Percentiles rank a stretch among this genome's conserved stretches.
Evolutionary conservation across 345 rosid genomes (phyloP).

Genomic region (Iberis pinnata): DNA sequence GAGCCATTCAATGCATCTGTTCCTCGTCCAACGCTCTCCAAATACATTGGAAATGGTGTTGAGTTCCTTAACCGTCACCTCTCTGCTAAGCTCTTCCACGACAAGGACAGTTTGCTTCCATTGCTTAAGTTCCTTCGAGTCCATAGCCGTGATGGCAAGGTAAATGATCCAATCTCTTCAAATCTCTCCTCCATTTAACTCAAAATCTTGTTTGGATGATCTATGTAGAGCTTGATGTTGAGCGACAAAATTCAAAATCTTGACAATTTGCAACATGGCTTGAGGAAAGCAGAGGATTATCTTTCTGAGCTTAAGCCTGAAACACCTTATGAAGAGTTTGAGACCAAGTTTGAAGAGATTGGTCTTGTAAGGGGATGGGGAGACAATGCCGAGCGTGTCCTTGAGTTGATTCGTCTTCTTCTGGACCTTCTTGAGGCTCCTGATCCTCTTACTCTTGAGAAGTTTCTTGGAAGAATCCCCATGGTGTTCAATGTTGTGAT

Average conservation of each 20-base stretch:
- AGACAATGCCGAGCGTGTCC: slow-evolving; percentile 59
- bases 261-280: slow-evolving; percentile 50
- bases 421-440: slow-evolving; percentile 93
- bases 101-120: slow-evolving; percentile 74
- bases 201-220: neutral
- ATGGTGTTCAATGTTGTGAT: slow-evolving; percentile 84
- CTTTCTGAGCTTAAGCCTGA: slow-evolving; percentile 38
- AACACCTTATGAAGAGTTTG: slow-evolving; percentile 50
- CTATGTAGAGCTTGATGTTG: slow-evolving; percentile 67
- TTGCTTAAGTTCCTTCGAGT: slow-evolving; percentile 70
- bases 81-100: slow-evolving; percentile 85
- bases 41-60: slow-evolving; percentile 88
- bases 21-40: slow-evolving; percentile 80
- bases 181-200: neutral
- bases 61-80: slow-evolving; percentile 93
- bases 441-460: slow-evolving; percentile 77
- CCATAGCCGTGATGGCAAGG: slow-evolving; percentile 83
- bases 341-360: slow-evolving; percentile 68
- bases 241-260: slow-evolving; percentile 61
- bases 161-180: neutral
- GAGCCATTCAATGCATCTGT: slow-evolving; percentile 75
- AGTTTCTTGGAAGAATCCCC: slow-evolving; percentile 69
- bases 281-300: slow-evolving; percentile 90
- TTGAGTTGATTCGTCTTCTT: slow-evolving; percentile 73
- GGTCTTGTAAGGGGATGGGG: slow-evolving; percentile 96